Evolutionary conservation across 2,329 filamentous ascomycete genomes (phyloP), one percentile per base, ranked within the genome.

Genomic region (Monilinia vaccinii-corymbosi): DNA sequence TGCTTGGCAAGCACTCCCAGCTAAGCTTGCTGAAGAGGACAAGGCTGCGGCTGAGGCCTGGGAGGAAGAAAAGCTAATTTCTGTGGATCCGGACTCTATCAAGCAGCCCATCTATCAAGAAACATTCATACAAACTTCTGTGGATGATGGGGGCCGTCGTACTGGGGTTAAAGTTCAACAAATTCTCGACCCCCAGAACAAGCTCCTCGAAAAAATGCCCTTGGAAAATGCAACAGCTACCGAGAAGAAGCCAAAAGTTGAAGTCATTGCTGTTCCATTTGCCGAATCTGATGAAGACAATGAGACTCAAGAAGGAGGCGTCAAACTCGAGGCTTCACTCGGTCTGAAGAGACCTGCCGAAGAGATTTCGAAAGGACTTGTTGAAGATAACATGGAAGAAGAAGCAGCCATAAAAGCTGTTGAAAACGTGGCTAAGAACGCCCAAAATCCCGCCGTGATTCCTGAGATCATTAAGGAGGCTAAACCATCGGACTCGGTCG

Each of bases 61-160:
- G 18, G 61, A 64, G 21, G 31, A 46, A 16, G 44, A 59, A 34
- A 62, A 49, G 40, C 9, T 60, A 13, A 50, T 52, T 28, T 40
- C 59, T 25, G 16, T 55, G 9, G 53, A 64, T 38, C 42, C 53
- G 10, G 53, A 62, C 25, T 40, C 53, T 7, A 62, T 65, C 23
- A 46, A 28, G 11, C 62, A 66, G 18, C 67, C 68, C 10, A 51
- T 53, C 3, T 64, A 70, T 42, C 61, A 66, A 31, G 70, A 72
- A 11, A 72, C 68, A 1, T 72, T 69, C 58, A 67, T 69, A 25
- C 61, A 72, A 58, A 69, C 66, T 10, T 55, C 59, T 36, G 62
- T 60, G 23, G 68, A 71, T 31, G 67, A 65, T 63, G 75, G 75
- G 59, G 61, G 58, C 11, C 58, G 60, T 16, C 66, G 64, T 13